Base-by-base conservation (phyloP, 1,139 yeast genomes). In the Geotrichum cucujoidarum region DNA sequence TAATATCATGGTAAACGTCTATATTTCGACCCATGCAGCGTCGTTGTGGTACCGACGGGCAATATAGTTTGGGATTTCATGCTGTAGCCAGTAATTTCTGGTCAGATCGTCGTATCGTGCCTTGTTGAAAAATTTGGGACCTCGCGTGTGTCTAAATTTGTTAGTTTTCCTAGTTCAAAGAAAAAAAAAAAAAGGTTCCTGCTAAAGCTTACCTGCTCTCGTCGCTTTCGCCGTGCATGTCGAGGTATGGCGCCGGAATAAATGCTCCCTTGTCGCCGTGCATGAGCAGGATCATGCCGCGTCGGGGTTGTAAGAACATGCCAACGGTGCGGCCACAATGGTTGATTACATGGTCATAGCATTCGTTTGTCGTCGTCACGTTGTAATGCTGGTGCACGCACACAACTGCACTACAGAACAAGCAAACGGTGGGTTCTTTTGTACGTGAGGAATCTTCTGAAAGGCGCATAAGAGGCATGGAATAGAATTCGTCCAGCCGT, bases 221-320 rank as follows among this genome's bases (percentile, higher is more conserved):
- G 42, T 90, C 89, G n/a, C 80, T 66, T 60, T 89, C 97, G 0
- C 97, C 97, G 64, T 87, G 95, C 40, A 75, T 73, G 62, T 90
- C 96, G 40, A 87, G 68, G 60, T 81, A 92, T 0, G 97, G 97
- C 1, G 95, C 85, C 40, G 81, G 81, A 51, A 80, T 75, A 62
- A 90, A 90, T 0, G 95, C 79, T 0, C 97, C 97, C 50, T 74
- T 72, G 45, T 78, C 77, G 55, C 83, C 76, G 55, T 83, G 76
- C 47, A 92, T 63, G 32, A 87, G 62, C 47, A 88, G 68, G 32
- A 87, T 64, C 14, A 85, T 72, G 55, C 88, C 76, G 53, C 83
- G 86, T 56, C 83, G 79, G 1, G 95, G 92, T 11, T 89, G 63
- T 45, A 92, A 68, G 60, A 83, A 92, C 0, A 90, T 75, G 0